These are phyloP conservation scores for Gossypium lobatum DNA, from an alignment of 441 rosid species.

Conservation along the genomic window DNA sequence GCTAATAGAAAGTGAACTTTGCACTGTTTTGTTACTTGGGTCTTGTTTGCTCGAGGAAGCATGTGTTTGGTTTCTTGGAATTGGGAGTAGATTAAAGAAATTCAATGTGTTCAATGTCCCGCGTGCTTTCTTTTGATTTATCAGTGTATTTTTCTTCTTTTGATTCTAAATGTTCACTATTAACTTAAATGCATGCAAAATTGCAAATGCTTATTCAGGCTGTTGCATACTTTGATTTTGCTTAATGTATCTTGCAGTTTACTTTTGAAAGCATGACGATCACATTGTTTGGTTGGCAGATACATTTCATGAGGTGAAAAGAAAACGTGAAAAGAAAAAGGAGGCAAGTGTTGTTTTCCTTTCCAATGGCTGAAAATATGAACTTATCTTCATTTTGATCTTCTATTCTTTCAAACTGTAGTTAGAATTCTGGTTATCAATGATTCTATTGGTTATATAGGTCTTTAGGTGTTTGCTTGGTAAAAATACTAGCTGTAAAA, in stretches of 20 bases:
- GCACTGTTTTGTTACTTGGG: background rate
- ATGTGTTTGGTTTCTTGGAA: background rate
- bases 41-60: background rate
- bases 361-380: background rate
- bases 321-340: constrained; percentile 50
- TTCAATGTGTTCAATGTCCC: background rate
- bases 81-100: background rate
- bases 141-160: background rate
- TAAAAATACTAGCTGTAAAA: background rate
- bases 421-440: background rate
- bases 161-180: no score
- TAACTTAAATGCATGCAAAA: no score
- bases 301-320: constrained; percentile 87
- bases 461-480: background rate
- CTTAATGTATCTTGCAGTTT: background rate
- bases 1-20: background rate
- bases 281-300: constrained; percentile 37
- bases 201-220: no score
- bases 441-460: background rate
- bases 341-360: constrained; percentile 43
- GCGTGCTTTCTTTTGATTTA: background rate
- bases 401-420: background rate
- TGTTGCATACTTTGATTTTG: no score
- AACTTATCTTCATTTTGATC: background rate
- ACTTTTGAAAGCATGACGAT: background rate